Base-by-base conservation (phyloP, 495 filamentous ascomycete genomes). In the Pseudoneurospora amorphoporcata region DNA sequence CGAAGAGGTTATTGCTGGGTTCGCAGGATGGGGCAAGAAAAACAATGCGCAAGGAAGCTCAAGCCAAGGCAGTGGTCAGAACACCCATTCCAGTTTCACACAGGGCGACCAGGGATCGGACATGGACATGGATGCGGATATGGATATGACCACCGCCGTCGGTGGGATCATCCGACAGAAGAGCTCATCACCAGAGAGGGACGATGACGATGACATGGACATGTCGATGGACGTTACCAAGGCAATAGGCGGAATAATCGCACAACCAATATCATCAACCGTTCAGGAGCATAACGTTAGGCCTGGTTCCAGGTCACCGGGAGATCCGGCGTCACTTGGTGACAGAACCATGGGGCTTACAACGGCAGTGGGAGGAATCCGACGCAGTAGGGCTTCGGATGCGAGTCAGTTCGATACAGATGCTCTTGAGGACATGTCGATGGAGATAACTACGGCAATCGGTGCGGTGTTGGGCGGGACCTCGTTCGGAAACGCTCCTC, bases 161-260 rank as follows among this genome's bases (percentile, higher is more conserved):
- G 87, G 87, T n/a, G 85, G 86, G 3, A 88, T 89, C 71, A 79
- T 90, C 45, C 80, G 77, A 72, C 80, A 79, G 19, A 69, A 74
- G 23, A 40, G 71, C n/a, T 72, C 79, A 47, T 71, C 79, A 8
- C 71, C 68, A 32, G 72, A 75, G 19, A 78, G 81, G 19, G 79
- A 83, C 4, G 79, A 80, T 23, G 86, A 87, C 43, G 90, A 92
- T 71, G 90, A 92, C 23, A 92, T 93, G 76, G 91, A 93, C 39
- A 87, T 93, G 78, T 92, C 90, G 10, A 94, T 94, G 92, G 94
- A 97, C 72, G 88, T 97, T 68, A 97, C 94, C 1, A 88, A 86
- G 72, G 92, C 89, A 14, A 81, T 97, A 72, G 95, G 95, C n/a
- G 87, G 90, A 4, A 97, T 98, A 69, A 81, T 94, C 38, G 82